Percentiles rank a stretch among this genome's conserved stretches.
These are phyloP conservation scores for Quercus cerris DNA, from an alignment of 306 rosid genomes.

Conservation along the genomic window DNA sequence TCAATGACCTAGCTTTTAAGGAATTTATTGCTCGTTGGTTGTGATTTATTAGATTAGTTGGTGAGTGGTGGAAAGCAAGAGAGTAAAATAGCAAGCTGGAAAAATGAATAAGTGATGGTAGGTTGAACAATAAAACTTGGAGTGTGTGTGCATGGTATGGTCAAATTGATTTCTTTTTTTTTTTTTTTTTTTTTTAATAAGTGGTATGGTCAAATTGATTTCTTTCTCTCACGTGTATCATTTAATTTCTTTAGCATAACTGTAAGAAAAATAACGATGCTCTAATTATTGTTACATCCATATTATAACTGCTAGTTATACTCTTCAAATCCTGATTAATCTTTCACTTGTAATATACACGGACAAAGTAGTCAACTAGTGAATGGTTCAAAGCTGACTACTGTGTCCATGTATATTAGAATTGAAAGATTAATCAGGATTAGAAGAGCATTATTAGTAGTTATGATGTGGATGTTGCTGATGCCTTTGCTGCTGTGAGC, in stretches of 20 bases:
- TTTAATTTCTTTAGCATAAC: not conserved
- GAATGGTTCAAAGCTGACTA: not conserved
- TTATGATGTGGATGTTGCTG: not conserved
- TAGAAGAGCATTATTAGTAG: not conserved
- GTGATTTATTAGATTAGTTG: not conserved
- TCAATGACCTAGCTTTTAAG: not conserved
- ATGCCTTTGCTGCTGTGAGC: not conserved
- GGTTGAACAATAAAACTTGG: not conserved
- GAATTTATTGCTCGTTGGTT: not conserved
- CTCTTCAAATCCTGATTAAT: no score
- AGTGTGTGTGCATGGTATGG: not conserved
- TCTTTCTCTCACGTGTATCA: not conserved
- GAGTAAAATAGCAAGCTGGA: not conserved
- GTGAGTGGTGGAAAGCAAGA: not conserved
- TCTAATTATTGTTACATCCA: not conserved
- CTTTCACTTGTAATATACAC: no score
- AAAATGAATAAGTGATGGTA: not conserved
- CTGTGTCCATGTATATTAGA: not conserved
- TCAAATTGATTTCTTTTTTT: not conserved
- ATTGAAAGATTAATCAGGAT: not conserved
- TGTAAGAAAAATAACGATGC: not conserved
- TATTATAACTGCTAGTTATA: no score
- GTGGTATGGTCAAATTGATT: not conserved
- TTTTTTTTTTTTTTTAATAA: no score
- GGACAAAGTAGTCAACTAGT: not conserved